These are phyloP conservation scores for Aspergillus leporis DNA, from an alignment of 495 filamentous ascomycete genomes.

Conservation along the genomic window DNA sequence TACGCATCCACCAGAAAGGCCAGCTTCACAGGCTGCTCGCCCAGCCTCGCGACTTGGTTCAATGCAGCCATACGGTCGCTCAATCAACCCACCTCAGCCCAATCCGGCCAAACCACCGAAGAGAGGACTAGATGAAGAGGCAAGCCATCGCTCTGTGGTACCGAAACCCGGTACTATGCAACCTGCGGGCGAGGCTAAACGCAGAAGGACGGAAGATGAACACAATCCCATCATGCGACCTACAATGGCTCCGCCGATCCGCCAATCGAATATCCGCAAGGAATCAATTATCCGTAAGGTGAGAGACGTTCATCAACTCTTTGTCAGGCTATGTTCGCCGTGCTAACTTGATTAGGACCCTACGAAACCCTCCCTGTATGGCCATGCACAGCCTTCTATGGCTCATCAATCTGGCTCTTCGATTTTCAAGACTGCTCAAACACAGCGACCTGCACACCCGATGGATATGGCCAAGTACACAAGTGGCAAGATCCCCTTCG, in stretches of 20 bases:
- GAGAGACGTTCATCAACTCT: neutral
- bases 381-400: slow-evolving; percentile 55
- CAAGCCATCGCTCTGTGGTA: slow-evolving; percentile 44
- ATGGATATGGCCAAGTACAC: slow-evolving; percentile 80
- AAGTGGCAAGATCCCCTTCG: slow-evolving; percentile 88
- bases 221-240: slow-evolving; percentile 48
- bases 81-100: slow-evolving; percentile 51
- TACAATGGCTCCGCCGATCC: slow-evolving; percentile 79
- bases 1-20: slow-evolving; percentile 38
- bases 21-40: slow-evolving; percentile 38
- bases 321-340: neutral
- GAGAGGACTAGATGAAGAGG: slow-evolving; percentile 55
- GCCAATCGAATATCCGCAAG: slow-evolving; percentile 78
- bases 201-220: slow-evolving; percentile 61
- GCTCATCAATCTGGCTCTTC: slow-evolving; percentile 43
- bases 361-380: slow-evolving; percentile 62
- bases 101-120: slow-evolving; percentile 69
- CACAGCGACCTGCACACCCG: slow-evolving; percentile 62
- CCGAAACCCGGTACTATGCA: slow-evolving; percentile 44
- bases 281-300: slow-evolving; percentile 38
- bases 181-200: slow-evolving; percentile 53
- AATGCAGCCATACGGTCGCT: slow-evolving; percentile 48
- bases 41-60: slow-evolving; percentile 57
- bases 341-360: slow-evolving; percentile 46
- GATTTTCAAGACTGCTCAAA: slow-evolving; percentile 41